Conservation (phyloP, 495 filamentous ascomycete genomes). For the Penicillium desertorum region DNA sequence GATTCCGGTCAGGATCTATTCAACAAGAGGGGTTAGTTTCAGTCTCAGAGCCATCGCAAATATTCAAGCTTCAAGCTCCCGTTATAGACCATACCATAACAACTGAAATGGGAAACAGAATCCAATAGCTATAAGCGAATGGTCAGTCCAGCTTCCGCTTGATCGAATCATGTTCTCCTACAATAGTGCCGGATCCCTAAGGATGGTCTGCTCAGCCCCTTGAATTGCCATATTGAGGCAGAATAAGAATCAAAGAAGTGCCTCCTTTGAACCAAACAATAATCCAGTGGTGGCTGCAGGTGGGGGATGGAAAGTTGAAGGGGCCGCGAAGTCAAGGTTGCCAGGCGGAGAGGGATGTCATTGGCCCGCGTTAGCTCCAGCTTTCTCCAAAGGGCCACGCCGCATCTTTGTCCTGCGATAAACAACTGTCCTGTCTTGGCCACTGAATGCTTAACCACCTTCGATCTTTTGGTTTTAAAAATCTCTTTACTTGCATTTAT, state of each 20-base stretch:
- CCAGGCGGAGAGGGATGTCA: constrained; percentile 20
- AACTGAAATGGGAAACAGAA: constrained; percentile 91
- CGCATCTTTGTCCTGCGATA: constrained; percentile 39
- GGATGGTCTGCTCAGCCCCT: constrained; percentile 88
- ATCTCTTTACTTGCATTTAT: not conserved
- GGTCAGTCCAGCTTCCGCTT: constrained; percentile 18
- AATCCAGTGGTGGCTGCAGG: constrained; percentile 12
- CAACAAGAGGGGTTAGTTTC: constrained; percentile 9
- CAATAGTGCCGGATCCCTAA: constrained; percentile 98
- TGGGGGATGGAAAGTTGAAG: constrained; percentile 20
- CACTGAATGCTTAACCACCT: constrained; percentile 9
- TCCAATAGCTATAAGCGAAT: constrained; percentile 77
- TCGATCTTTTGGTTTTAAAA: constrained; percentile 1
- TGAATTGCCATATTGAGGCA: constrained; percentile 71
- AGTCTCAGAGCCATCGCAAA: not conserved
- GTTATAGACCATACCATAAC: constrained; percentile 72
- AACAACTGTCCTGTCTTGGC: constrained; percentile 19
- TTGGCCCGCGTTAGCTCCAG: constrained; percentile 41
- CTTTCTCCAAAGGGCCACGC: constrained; percentile 45
- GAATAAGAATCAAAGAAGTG: constrained; percentile 54
- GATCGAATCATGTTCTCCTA: constrained; percentile 41
- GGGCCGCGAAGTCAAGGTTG: constrained; percentile 24
- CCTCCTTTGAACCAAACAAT: not conserved
- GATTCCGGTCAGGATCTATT: constrained; percentile 86
- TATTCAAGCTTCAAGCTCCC: not conserved